Evolutionary conservation across 177 flowering plant species (phyloP).

Genomic region (Vitis hybrid): DNA sequence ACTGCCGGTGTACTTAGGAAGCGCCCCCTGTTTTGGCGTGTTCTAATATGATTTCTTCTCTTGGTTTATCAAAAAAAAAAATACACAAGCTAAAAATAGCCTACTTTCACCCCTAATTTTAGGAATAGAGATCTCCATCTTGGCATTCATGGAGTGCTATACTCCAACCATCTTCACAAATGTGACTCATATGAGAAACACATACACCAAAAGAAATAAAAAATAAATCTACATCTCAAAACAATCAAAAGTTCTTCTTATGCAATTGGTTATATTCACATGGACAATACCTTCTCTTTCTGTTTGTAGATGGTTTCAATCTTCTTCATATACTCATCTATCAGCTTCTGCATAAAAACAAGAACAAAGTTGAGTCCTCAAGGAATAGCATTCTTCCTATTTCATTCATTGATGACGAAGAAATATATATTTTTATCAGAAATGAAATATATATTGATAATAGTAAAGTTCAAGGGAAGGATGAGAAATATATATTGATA

Average conservation of each 20-base stretch:
- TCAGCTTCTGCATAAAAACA: conserved; percentile 61
- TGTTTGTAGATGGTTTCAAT: conserved; percentile 71
- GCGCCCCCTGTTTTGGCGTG: no score
- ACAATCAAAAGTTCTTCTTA: neutral
- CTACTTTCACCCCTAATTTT: no score
- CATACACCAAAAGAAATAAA: neutral
- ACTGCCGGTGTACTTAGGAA: no score
- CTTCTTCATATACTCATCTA: conserved; percentile 90
- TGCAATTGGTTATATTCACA: neutral
- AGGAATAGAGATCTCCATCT: neutral
- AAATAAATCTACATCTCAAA: neutral
- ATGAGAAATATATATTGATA: no score
- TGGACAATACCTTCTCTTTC: conserved; percentile 81
- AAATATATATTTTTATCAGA: neutral
- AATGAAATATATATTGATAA: no score
- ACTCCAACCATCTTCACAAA: neutral
- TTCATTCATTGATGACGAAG: neutral
- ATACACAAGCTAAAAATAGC: no score
- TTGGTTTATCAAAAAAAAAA: no score
- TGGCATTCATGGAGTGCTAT: neutral
- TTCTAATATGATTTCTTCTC: no score
- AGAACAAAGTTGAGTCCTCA: conserved; percentile 1
- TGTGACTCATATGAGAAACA: neutral
- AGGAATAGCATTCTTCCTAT: neutral
- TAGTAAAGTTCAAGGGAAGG: no score